These are phyloP conservation scores for Phylloporus scabripes DNA, from an alignment of 768 basidiomycete genomes.

Conservation along the genomic window DNA sequence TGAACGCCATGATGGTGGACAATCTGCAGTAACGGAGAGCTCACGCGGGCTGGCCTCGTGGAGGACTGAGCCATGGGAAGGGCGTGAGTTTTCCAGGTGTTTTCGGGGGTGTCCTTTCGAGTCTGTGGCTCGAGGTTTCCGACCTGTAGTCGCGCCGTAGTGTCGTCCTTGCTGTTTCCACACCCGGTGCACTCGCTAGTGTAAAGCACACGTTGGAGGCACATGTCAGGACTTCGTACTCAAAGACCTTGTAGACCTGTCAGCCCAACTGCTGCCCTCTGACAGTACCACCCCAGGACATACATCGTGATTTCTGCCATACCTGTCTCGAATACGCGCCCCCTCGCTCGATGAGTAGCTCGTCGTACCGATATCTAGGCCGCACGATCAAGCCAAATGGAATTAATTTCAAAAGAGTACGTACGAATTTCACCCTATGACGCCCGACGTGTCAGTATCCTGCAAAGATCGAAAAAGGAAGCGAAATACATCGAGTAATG, in stretches of 20 bases:
- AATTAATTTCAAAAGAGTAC: background rate
- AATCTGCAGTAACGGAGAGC: slow-evolving; percentile 1
- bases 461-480: background rate
- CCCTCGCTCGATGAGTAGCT: slow-evolving; percentile 8
- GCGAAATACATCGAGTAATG: slow-evolving; percentile 9
- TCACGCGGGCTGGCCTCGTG: slow-evolving; percentile 7
- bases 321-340: slow-evolving; percentile 11
- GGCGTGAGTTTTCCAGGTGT: background rate
- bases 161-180: background rate
- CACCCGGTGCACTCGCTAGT: background rate
- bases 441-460: slow-evolving; percentile 1
- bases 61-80: slow-evolving; percentile 6
- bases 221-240: slow-evolving; percentile 23
- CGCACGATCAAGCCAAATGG: background rate
- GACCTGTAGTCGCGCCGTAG: background rate
- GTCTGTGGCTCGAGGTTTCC: background rate
- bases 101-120: background rate
- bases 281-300: background rate
- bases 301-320: slow-evolving; percentile 10
- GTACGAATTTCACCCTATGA: slow-evolving; percentile 18
- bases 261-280: background rate
- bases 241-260: slow-evolving; percentile 8
- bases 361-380: slow-evolving; percentile 15
- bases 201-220: slow-evolving; percentile 16
- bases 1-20: background rate